Evolutionary conservation across 78 protist species (phyloP), one percentile per base, ranked within the genome.

Genomic region (Acrasis kona): DNA sequence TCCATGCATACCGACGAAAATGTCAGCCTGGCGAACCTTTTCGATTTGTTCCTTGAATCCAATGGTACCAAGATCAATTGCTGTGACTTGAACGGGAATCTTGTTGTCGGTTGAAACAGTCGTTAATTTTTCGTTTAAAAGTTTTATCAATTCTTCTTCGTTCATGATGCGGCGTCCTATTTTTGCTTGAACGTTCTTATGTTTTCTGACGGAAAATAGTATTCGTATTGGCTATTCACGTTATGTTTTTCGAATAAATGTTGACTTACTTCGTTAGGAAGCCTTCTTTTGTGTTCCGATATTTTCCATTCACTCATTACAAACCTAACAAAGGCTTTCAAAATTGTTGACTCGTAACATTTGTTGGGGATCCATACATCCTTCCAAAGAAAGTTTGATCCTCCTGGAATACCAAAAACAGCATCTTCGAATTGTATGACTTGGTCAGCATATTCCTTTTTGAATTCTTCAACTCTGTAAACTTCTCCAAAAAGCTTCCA

Each of bases 351-450:
- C 19, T n/a, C 12, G 34, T 12, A 12, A 67, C 71, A 67, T 29
- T 67, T 34, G 34, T 67, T 67, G 19, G 71, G 71, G 19, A 12
- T 34, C 71, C 71, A 67, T 29, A 67, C 19, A 12, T 67, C 71
- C 34, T 67, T 67, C 71, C 71, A 67, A 12, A 67, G 19, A 67
- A 67, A 67, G 34, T 12, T 12, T n/a, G 64, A n/a, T 12, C 71
- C 71, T 67, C 64, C 71, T 12, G 71, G 71, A 12, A 67, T 67
- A 12, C 68, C 34, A 12, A 12, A 67, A 12, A 67, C n/a, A 12
- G 71, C 19, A 12, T 67, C n/a, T n/a, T 12, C 19, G 19, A 67
- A 67, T n/a, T n/a, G n/a, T n/a, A n/a, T n/a, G n/a, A n/a, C n/a
- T n/a, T n/a, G n/a, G n/a, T 12, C 71, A 67, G 64, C 19, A 19